Percentiles rank a stretch among this genome's conserved stretches.
Evolutionary conservation across 2,329 filamentous ascomycete species (phyloP).

Genomic region (Ascochyta lentis): DNA sequence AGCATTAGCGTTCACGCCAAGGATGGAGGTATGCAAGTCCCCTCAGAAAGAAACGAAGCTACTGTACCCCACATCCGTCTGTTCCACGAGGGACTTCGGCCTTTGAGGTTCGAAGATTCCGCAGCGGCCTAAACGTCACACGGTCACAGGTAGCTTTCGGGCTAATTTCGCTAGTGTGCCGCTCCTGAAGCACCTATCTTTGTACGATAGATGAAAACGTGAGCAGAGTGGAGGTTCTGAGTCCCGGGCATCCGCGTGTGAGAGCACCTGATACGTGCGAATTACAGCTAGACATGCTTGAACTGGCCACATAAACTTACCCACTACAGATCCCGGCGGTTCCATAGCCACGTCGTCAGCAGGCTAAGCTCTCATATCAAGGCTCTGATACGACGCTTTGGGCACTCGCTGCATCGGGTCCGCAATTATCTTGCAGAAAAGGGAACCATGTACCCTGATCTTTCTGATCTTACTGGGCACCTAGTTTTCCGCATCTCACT

Average conservation of each 20-base stretch:
- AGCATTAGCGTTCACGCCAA: constrained; percentile 33
- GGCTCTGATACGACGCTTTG: constrained; percentile 4
- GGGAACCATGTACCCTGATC: constrained; percentile 23
- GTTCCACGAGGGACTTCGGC: constrained; percentile 24
- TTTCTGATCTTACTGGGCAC: constrained; percentile 19
- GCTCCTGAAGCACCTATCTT: constrained; percentile 15
- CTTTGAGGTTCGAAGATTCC: not conserved
- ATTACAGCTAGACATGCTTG: not conserved
- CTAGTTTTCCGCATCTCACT: constrained; percentile 35
- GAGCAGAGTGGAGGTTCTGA: not conserved
- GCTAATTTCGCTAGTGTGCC: constrained; percentile 18
- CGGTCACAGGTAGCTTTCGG: constrained; percentile 19
- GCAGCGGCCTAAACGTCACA: constrained; percentile 23
- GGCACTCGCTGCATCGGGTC: constrained; percentile 29
- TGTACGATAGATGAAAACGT: not conserved
- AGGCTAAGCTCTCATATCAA: constrained; percentile 5
- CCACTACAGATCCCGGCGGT: not conserved
- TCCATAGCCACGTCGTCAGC: constrained; percentile 10
- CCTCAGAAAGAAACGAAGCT: constrained; percentile 25
- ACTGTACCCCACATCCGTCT: constrained; percentile 46
- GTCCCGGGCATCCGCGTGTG: not conserved
- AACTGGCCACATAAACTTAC: not conserved
- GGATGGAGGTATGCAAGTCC: constrained; percentile 12
- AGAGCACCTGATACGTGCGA: not conserved
- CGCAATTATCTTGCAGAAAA: constrained; percentile 28